Percentiles rank a stretch among this genome's conserved stretches.
Evolutionary conservation across 192 early-diverging fungal genomes (phyloP).

Genomic region (Thamnidium elegans): DNA sequence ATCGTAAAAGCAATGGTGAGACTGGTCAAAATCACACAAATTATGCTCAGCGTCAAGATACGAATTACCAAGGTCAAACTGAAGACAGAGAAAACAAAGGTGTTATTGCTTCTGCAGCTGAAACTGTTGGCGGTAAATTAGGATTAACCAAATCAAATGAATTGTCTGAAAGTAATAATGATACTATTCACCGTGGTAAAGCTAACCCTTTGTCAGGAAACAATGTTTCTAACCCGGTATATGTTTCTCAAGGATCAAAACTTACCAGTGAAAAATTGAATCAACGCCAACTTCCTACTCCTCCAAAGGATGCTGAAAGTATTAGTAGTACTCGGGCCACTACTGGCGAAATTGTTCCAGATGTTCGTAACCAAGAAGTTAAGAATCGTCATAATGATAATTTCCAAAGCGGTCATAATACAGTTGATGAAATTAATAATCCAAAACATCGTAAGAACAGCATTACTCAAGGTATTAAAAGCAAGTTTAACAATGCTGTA

Average conservation of each 20-base stretch:
- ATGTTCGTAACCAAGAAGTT: neutral
- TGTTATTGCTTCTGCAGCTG: too few relatives aligned
- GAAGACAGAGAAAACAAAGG: too few relatives aligned
- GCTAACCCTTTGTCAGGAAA: neutral
- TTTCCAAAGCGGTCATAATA: neutral
- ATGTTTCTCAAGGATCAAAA: too few relatives aligned
- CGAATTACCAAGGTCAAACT: too few relatives aligned
- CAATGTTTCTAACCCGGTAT: too few relatives aligned
- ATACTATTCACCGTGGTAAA: neutral
- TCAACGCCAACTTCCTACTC: neutral
- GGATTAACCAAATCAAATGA: too few relatives aligned
- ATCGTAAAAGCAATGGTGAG: too few relatives aligned
- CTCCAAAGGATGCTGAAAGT: neutral
- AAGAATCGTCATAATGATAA: neutral
- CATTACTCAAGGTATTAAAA: neutral
- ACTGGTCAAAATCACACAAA: too few relatives aligned
- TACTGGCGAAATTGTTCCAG: conserved; percentile 6
- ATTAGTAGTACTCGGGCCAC: conserved; percentile 15
- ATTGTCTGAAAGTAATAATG: too few relatives aligned
- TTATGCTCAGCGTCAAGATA: too few relatives aligned
- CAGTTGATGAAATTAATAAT: neutral
- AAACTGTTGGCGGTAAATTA: too few relatives aligned
- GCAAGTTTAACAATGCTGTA: too few relatives aligned
- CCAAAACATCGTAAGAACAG: neutral
- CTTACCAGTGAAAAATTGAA: neutral